These are phyloP conservation scores for Ascochyta pisi DNA, from an alignment of 2,329 filamentous ascomycete genomes.

Conservation along the genomic window DNA sequence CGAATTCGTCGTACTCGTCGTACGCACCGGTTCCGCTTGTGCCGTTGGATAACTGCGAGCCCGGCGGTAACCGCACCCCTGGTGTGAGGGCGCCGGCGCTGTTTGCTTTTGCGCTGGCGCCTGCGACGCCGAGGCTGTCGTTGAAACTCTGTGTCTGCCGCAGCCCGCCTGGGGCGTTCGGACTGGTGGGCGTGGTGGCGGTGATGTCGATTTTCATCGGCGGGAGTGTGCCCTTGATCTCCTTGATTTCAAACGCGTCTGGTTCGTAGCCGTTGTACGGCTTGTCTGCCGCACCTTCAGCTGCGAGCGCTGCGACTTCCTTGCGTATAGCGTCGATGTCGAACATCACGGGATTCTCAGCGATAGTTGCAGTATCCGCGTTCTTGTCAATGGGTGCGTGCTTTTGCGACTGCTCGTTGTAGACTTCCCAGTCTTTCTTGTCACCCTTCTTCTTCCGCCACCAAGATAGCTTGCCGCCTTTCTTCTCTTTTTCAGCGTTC, in stretches of 20 bases:
- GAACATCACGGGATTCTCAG: constrained; percentile 76
- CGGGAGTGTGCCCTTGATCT: constrained; percentile 86
- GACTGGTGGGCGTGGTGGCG: constrained; percentile 23
- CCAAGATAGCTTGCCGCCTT: constrained; percentile 66
- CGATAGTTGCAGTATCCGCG: constrained; percentile 57
- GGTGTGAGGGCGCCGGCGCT: constrained; percentile 24
- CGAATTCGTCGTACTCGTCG: constrained; percentile 48
- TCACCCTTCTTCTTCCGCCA: constrained; percentile 83
- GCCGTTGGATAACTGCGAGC: constrained; percentile 26
- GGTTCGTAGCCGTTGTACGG: constrained; percentile 34
- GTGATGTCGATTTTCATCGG: constrained; percentile 76
- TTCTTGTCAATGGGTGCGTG: constrained; percentile 44
- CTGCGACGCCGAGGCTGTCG: constrained; percentile 37
- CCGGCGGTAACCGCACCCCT: constrained; percentile 7
- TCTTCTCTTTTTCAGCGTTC: constrained; percentile 63
- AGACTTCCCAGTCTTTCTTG: constrained; percentile 93
- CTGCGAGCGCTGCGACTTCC: constrained; percentile 74
- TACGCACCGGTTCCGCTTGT: constrained; percentile 26
- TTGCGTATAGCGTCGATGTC: constrained; percentile 89
- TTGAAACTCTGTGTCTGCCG: constrained; percentile 54
- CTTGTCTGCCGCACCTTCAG: constrained; percentile 58
- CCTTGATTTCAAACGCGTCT: constrained; percentile 67
- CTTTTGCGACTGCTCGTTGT: constrained; percentile 71
- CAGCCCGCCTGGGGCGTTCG: constrained; percentile 31
- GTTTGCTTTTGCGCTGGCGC: constrained; percentile 14